Percentiles rank a stretch among this genome's conserved stretches.
Evolutionary conservation across 2,329 filamentous ascomycete species (phyloP).

Genomic region (Sporothrix brunneoviolacea): DNA sequence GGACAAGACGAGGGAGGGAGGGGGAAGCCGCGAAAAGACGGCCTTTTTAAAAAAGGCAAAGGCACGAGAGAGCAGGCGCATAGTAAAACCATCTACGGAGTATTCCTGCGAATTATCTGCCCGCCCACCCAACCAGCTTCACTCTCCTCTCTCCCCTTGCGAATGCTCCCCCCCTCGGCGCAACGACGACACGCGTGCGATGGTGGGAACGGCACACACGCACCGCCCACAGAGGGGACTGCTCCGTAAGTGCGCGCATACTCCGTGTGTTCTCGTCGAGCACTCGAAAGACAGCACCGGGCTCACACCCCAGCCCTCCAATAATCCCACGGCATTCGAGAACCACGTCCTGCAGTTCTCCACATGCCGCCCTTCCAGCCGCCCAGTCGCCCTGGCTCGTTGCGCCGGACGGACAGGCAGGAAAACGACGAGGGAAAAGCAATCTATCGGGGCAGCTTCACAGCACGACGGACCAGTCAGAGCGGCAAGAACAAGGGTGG

Average conservation of each 20-base stretch:
- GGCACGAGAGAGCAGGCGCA: neutral
- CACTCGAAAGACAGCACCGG: too few species aligned
- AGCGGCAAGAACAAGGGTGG: constrained; percentile 7
- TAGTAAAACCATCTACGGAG: too few species aligned
- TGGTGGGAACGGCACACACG: too few species aligned
- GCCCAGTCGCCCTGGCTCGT: neutral
- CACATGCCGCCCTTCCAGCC: neutral
- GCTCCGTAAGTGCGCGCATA: too few species aligned
- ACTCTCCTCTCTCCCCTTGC: too few species aligned
- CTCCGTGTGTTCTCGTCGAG: too few species aligned
- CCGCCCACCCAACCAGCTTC: too few species aligned
- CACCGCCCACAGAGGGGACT: too few species aligned
- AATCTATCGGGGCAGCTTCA: constrained; percentile 19
- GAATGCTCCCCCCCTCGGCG: too few species aligned
- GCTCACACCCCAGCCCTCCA: neutral
- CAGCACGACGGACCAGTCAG: constrained; percentile 13
- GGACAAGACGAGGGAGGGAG: neutral
- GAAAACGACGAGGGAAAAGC: neutral
- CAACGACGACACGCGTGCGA: too few species aligned
- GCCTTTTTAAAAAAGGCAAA: neutral
- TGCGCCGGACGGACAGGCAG: too few species aligned
- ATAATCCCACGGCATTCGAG: neutral
- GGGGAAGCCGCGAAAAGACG: neutral
- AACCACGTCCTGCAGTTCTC: neutral
- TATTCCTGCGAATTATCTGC: too few species aligned